These are phyloP conservation scores for Penicillium macrosclerotiorum DNA, from an alignment of 495 filamentous ascomycete genomes.

Conservation along the genomic window DNA sequence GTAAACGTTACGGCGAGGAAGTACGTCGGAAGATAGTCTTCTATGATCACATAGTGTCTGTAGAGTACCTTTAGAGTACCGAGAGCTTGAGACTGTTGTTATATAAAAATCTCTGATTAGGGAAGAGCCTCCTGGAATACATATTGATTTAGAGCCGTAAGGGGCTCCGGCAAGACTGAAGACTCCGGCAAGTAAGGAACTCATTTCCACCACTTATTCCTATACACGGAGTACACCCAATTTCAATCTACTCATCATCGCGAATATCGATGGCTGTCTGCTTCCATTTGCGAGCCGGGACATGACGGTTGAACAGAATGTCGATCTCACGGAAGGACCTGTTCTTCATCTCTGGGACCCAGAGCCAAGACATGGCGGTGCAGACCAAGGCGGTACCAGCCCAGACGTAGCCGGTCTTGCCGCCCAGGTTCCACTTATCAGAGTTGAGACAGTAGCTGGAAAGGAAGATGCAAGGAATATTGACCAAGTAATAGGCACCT, in stretches of 20 bases:
- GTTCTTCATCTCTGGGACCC: constrained; percentile 53
- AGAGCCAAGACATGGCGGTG: constrained; percentile 57
- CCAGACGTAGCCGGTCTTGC: constrained; percentile 54
- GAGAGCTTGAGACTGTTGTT: too few relatives aligned
- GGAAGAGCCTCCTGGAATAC: too few relatives aligned
- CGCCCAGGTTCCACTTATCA: constrained; percentile 43
- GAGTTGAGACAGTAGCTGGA: constrained; percentile 50
- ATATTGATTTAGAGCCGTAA: too few relatives aligned
- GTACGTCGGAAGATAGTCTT: too few relatives aligned
- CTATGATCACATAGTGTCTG: too few relatives aligned
- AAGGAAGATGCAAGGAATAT: constrained; percentile 55
- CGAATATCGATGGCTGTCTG: constrained; percentile 48
- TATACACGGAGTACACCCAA: too few relatives aligned
- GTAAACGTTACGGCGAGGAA: too few relatives aligned
- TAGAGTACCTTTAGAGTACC: too few relatives aligned
- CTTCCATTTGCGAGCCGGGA: constrained; percentile 57
- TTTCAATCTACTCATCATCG: constrained; percentile 51
- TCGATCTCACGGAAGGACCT: constrained; percentile 54
- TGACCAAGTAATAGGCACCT: constrained; percentile 49
- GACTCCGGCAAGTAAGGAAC: too few relatives aligned
- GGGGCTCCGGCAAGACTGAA: too few relatives aligned
- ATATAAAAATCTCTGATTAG: too few relatives aligned
- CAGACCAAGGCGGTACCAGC: constrained; percentile 49
- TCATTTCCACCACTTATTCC: too few relatives aligned
- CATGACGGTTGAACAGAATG: constrained; percentile 50